Evolutionary conservation across 202 grass and related monocot species (phyloP).

Genomic region (Carex sylvatica): DNA sequence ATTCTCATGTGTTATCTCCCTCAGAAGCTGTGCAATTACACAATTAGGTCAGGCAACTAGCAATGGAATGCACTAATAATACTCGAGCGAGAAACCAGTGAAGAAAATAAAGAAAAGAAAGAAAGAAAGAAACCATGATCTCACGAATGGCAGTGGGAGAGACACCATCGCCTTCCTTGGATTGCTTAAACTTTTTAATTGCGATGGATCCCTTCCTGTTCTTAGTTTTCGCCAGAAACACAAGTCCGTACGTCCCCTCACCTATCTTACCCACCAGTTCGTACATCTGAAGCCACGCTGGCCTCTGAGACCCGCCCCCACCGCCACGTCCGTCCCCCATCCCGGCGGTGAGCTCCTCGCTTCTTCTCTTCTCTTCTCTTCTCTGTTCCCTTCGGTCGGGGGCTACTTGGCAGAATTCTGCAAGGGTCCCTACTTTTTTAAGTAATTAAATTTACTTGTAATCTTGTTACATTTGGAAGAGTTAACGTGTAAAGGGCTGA

Average conservation of each 20-base stretch:
- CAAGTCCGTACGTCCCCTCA: conserved; percentile 95
- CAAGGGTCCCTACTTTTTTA: background rate
- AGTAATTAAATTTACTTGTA: background rate
- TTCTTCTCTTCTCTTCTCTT: background rate
- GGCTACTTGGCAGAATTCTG: conserved; percentile 5
- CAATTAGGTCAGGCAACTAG: background rate
- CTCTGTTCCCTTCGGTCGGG: background rate
- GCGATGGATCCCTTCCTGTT: conserved; percentile 51
- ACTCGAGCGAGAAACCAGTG: background rate
- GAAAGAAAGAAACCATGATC: conserved; percentile 59
- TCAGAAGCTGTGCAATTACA: conserved; percentile 51
- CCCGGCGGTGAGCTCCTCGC: background rate
- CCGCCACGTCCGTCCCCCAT: conserved; percentile 73
- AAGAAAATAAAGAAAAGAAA: conserved; percentile 4
- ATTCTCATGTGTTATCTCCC: conserved; percentile 90
- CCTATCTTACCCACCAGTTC: conserved; percentile 96
- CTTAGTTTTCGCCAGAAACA: conserved; percentile 83
- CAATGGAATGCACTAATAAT: background rate
- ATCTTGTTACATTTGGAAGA: background rate
- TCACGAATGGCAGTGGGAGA: conserved; percentile 93
- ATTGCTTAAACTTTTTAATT: conserved; percentile 85
- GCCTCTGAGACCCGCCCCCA: conserved; percentile 49
- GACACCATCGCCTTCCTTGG: conserved; percentile 90
- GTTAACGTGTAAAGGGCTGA: background rate
- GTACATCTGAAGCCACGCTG: conserved; percentile 94